Base-by-base conservation (phyloP, 768 basidiomycete species). In the Phlebiopsis gigantea region DNA sequence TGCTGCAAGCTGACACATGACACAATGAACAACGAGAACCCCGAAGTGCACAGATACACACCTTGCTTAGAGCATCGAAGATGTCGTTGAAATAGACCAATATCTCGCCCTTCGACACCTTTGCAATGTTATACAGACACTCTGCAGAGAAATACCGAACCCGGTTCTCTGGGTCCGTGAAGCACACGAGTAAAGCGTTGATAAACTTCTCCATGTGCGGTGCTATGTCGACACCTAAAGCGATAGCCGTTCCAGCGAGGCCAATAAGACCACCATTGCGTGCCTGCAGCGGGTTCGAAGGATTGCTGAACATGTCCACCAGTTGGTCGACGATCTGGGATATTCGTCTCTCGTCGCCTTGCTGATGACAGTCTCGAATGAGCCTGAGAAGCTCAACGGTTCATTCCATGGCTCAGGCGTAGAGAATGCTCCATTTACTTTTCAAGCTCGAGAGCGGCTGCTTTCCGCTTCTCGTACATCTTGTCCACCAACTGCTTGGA, bases 71-170 rank as follows among this genome's bases (percentile, higher is more conserved):
- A 1, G 94, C 89, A 72, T 98, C 97, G 64, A 99, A 99, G 55
- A 98, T 93, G 56, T 95, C 93, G 67, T 99, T 99, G 76, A 98
- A 99, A 69, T 95, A 97, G 14, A 98, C 84, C 56, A 99, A 75
- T 29, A 98, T 87, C 71, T 98, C 96, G 39, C 96, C 97, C 65
- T 97, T 96, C 29, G 94, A 96, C 15, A 97, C 95, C 71, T 95
- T 93, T 25, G 90, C 92, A 61, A 99, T 95, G 73, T 99, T 99
- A 75, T 99, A 99, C 61, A 99, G 74, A 66, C 94, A 96, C 69
- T 99, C 97, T 24, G 93, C 95, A 5, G 96, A 96, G 75, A 97
- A 98, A 73, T 98, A 99, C 44, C 93, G 84, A 58, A 98, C 93
- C 67, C 93, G 81, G 72, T 91, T 93, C 77, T 98, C 96, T 1